Conservation (phyloP, 345 rosid genomes). For the sweet orange (Citrus sinensis) region DVS_A1.0 CM039163.1:480501-481000, state of each 20-base stretch:
- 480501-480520: neutral
- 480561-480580: no score
- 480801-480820: slow-evolving; percentile 87
- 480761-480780: slow-evolving; percentile 49
- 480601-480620: neutral
- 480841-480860: slow-evolving; percentile 10
- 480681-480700: neutral
- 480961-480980: slow-evolving; percentile 76
- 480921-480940: slow-evolving; percentile 33
- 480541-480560: no score
- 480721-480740: slow-evolving; percentile 1
- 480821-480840: slow-evolving; percentile 94
- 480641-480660: neutral
- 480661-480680: neutral
- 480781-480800: slow-evolving; percentile 78
- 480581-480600: neutral
- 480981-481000: slow-evolving; percentile 62
- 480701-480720: neutral
- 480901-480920: neutral
- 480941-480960: slow-evolving; percentile 84
- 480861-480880: slow-evolving; percentile 1
- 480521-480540: neutral
- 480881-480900: neutral
- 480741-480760: slow-evolving; percentile 97
- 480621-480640: no score